Base-by-base conservation (phyloP, 768 basidiomycete genomes). In the Agaricus bisporus region DNA sequence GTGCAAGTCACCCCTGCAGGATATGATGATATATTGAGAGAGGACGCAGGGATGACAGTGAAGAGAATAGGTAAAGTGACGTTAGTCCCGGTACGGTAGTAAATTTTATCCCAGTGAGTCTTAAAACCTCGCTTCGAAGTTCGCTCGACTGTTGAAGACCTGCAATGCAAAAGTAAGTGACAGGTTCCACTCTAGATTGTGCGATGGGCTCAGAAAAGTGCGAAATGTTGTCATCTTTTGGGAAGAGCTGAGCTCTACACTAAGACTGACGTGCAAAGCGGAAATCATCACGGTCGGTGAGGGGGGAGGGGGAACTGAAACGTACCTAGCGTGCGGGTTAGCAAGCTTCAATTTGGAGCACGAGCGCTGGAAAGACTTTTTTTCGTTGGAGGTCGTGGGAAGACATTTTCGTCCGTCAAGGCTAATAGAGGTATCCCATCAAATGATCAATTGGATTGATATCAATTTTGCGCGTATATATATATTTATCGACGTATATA, bases 191-290 rank as follows among this genome's bases (percentile, higher is more conserved):
- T 22, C 44, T 15, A 10, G 14, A 10, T n/a, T 9, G 43, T 52
- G 54, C 55, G 47, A 39, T 15, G n/a, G 38, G 38, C 15, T 80
- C 78, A 81, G 80, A 57, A 70, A 69, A 64, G 48, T 17, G 74
- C 69, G 68, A 62, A 61, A 32, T 8, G 60, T 60, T 70, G 48
- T 61, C 76, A 68, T 77, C 79, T 58, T 71, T 37, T 61, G 58
- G 61, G 48, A 60, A 64, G 62, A 62, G 59, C 58, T 49, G 56
- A 57, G 58, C 63, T 80, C 76, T 49, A 20, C 47, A 28, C 46
- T 54, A 54, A 54, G 79, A 80, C 80, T 82, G 80, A 81, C 80
- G 78, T 82, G 80, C 80, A 81, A 81, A 26, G 56, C 56, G 62
- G 68, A 51, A 65, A 62, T 56, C 79, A 71, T 81, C 78, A 62